Base-by-base conservation (phyloP, 768 basidiomycete genomes). In the Glaciozyma antarctica region DNA sequence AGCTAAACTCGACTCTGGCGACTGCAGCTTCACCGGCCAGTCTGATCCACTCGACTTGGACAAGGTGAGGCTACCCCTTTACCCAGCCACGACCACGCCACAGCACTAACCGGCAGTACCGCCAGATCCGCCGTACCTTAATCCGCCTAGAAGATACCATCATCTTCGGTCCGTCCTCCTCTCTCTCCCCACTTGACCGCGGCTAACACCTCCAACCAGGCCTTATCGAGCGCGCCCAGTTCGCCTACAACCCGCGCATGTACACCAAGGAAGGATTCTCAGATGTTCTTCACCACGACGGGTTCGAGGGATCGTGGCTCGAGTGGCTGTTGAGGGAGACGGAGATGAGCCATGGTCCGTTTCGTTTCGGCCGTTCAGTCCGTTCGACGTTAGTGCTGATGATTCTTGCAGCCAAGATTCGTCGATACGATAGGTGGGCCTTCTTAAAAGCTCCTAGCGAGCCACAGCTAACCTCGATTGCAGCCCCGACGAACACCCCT, bases 401-500 rank as follows among this genome's bases (percentile, higher is more conserved):
- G 30, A 17, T 2, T 19, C 59, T 32, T 26, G 63, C 75, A 94
- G 94, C 94, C 44, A 95, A 92, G 78, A 93, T 93, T 17, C 82
- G 94, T 66, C 82, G 94, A 54, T 99, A 91, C 79, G 93, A 92
- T 30, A 93, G 90, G 93, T 87, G 72, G 71, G 78, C 53, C 1
- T 58, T 45, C 28, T 34, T 15, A n/a, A 17, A 28, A 8, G 28
- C 24, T 53, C 22, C n/a, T 8, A 58, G 28, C 24, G 60, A 34
- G 8, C 44, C 45, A 17, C 13, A 41, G n/a, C 43, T 52, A 47
- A 58, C 49, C 22, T 55, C 45, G 38, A 58, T 24, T 12, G 13
- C 75, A 97, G 94, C 75, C 95, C 95, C 51, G 95, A 99, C 75
- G 95, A 99, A 80, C 91, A 94, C 74, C 92, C 95, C 0, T 99